Percentiles rank a stretch among this genome's conserved stretches.
These are phyloP conservation scores for Alloascoidea africana DNA, from an alignment of 805 yeast species.

Conservation along the genomic window DNA sequence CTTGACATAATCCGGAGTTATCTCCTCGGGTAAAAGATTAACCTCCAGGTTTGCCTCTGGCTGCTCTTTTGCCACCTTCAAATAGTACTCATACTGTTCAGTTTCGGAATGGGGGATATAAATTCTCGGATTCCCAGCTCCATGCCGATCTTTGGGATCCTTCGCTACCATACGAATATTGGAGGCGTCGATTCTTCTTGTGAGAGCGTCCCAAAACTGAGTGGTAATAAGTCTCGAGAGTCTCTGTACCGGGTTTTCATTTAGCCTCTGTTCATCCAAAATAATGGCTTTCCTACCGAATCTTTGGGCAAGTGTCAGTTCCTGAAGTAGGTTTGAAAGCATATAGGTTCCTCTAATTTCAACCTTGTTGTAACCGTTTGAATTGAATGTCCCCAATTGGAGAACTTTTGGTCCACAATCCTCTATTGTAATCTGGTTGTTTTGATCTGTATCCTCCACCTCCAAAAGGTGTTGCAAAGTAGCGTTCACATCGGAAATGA, in stretches of 20 bases:
- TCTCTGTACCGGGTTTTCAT: constrained; percentile 77
- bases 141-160: constrained; percentile 62
- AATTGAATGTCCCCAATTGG: constrained; percentile 68
- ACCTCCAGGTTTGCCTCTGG: constrained; percentile 55
- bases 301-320: constrained; percentile 71
- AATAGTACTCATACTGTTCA: constrained; percentile 63
- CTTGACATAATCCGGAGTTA: constrained; percentile 65
- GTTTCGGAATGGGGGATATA: constrained; percentile 57
- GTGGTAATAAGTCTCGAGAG: constrained; percentile 57
- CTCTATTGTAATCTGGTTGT: constrained; percentile 75
- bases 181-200: constrained; percentile 50
- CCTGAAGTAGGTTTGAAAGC: constrained; percentile 78
- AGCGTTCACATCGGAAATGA: background rate
- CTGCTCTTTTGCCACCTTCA: constrained; percentile 32
- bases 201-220: constrained; percentile 69
- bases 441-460: constrained; percentile 56
- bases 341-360: constrained; percentile 80
- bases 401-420: constrained; percentile 74
- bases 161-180: constrained; percentile 55
- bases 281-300: constrained; percentile 67
- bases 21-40: constrained; percentile 55
- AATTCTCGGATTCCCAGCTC: constrained; percentile 53
- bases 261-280: constrained; percentile 68
- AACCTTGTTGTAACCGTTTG: constrained; percentile 61
- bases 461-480: background rate